Evolutionary conservation across 2,329 filamentous ascomycete genomes (phyloP), one percentile per base, ranked within the genome.

Genomic region (Annulohypoxylon truncatum): DNA sequence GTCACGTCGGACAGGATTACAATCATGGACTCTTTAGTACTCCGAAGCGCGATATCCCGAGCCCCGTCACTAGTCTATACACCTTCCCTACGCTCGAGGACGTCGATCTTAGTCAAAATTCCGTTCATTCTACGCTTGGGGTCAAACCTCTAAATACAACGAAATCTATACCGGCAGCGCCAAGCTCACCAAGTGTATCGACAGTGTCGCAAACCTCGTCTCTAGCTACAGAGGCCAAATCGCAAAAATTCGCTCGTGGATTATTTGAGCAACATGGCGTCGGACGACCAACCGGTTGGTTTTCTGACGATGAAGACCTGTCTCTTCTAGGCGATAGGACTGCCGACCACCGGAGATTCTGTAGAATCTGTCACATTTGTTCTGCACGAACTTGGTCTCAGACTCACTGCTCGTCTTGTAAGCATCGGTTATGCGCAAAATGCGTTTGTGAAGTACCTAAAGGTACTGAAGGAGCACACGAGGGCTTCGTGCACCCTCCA

Each of bases 311-410:
- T n/a, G 77, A 77, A 66, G 69, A 72, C 26, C 66, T 73, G 40
- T 71, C 69, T 64, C 68, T 73, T 53, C 71, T 70, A 61, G 73
- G 75, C 64, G 77, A 78, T 72, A 77, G 78, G 46, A 77, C 76
- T 61, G 71, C 73, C 66, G 74, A 68, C 58, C 71, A 71, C 58
- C 71, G 61, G 63, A 66, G 69, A 61, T 73, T 67, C 44, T 71
- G 74, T 40, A 80, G 79, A 55, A 74, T 82, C 24, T 88, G 85
- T 64, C 85, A 87, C 69, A 75, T 83, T 8, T 88, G 85, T 68
- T 81, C 80, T 10, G 78, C 79, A 46, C 77, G 75, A 40, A 78
- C 82, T 35, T 76, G 72, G 46, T 75, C 77, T 10, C 75, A 77
- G 28, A 76, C 76, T 7, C 78, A 78, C 47, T 88, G 85, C 68